phyloP scores from a whole-genome alignment of 2,329 filamentous ascomycete species.

The Penicillium sp. region DNA sequence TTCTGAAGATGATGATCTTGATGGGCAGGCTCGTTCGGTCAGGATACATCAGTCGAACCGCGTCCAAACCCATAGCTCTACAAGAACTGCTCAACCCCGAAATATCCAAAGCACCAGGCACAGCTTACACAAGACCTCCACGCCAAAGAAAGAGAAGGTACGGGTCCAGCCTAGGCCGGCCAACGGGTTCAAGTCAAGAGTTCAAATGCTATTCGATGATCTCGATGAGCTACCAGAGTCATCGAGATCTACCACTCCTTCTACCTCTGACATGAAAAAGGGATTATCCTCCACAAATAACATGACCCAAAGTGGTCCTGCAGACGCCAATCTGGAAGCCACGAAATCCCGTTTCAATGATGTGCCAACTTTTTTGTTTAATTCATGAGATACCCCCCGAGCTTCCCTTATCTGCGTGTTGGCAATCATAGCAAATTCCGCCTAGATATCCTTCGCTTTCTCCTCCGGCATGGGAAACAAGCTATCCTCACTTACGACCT shows the following conservation, averaged over 20 bases:
- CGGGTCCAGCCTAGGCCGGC: constrained; percentile 3
- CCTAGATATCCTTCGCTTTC: background rate
- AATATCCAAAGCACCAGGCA: background rate
- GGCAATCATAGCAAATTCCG: background rate
- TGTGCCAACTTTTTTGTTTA: constrained; percentile 47
- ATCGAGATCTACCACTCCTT: constrained; percentile 21
- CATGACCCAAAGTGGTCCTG: constrained; percentile 15
- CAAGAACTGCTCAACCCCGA: background rate
- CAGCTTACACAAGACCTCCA: background rate
- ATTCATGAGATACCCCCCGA: constrained; percentile 15
- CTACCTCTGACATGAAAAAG: constrained; percentile 24
- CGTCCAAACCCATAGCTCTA: background rate
- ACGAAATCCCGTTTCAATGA: constrained; percentile 45
- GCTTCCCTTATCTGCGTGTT: background rate
- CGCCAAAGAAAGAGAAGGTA: constrained; percentile 6
- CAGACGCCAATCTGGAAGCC: constrained; percentile 25
- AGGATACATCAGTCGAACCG: background rate
- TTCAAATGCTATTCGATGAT: constrained; percentile 41
- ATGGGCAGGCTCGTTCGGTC: constrained; percentile 4
- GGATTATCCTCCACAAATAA: constrained; percentile 13
- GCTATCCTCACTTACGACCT: background rate
- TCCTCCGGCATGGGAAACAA: constrained; percentile 5
- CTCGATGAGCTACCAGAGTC: constrained; percentile 40
- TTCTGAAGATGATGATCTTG: constrained; percentile 35
- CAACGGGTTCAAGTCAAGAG: constrained; percentile 27